Conservation (phyloP, 2,329 filamentous ascomycete genomes). For the Arthrocladium fulminans region DNA sequence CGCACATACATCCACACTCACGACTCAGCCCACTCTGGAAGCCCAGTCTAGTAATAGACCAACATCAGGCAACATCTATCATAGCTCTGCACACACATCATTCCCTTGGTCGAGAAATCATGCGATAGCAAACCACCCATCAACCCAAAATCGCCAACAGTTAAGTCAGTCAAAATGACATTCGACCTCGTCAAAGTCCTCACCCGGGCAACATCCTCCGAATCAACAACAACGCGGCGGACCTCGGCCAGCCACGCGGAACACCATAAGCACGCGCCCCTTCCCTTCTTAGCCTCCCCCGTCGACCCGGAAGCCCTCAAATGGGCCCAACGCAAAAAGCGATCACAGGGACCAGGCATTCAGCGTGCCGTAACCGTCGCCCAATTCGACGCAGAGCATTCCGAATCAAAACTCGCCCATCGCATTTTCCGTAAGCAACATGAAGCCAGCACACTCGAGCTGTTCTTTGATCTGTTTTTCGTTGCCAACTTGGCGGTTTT, state of each 20-base stretch:
- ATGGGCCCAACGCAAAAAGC: slow-evolving; percentile 4
- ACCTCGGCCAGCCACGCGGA: not conserved
- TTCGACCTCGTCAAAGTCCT: not conserved
- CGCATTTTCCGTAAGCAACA: slow-evolving; percentile 32
- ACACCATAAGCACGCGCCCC: slow-evolving; percentile 3
- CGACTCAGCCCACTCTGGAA: too few relatives aligned
- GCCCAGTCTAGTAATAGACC: too few relatives aligned
- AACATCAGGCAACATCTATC: too few relatives aligned
- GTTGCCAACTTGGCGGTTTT: slow-evolving; percentile 59
- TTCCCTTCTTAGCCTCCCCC: slow-evolving; percentile 8
- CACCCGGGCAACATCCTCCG: not conserved
- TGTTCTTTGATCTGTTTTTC: slow-evolving; percentile 55
- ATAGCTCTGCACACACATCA: too few relatives aligned
- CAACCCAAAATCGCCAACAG: not conserved
- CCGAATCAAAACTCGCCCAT: slow-evolving; percentile 2
- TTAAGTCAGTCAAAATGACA: not conserved
- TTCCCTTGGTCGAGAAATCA: not conserved
- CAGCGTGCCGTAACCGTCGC: not conserved
- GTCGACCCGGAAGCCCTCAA: slow-evolving; percentile 5
- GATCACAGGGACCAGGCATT: not conserved
- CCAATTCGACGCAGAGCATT: slow-evolving; percentile 5
- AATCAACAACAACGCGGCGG: not conserved
- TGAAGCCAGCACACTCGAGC: slow-evolving; percentile 48
- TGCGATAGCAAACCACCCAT: not conserved
- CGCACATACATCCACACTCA: too few relatives aligned